Percentiles rank a stretch among this genome's conserved stretches.
phyloP scores from a whole-genome alignment of 257 asterid species.

The Solanum chmielewskii region DNA sequence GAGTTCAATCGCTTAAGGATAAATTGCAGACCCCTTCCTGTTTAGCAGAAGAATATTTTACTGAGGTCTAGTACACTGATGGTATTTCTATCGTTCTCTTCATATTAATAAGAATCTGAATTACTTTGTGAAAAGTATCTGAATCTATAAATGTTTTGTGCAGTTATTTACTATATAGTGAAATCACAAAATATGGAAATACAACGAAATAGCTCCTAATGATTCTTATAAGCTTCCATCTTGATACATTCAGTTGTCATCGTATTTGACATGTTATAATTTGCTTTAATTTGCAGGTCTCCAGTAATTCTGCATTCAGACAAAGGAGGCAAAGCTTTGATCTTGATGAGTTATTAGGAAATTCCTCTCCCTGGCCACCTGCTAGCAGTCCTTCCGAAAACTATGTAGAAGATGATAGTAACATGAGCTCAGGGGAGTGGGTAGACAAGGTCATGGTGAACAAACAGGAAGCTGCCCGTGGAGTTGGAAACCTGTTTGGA shows the following conservation, averaged over 20 bases:
- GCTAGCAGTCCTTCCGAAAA: constrained; percentile 36
- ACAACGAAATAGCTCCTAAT: not conserved
- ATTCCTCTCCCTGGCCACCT: constrained; percentile 88
- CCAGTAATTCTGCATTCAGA: constrained; percentile 32
- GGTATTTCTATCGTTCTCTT: not conserved
- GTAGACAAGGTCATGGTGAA: constrained; percentile 97
- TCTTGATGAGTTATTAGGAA: constrained; percentile 61
- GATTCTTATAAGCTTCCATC: not conserved
- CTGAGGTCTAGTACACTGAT: not conserved
- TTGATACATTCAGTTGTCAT: not conserved
- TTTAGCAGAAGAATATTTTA: not conserved
- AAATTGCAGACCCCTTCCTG: not conserved
- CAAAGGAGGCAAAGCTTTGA: constrained; percentile 62
- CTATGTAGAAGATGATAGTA: constrained; percentile 49
- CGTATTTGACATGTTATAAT: not conserved
- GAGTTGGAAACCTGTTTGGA: constrained; percentile 19
- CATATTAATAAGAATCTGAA: not conserved
- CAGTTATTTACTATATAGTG: not conserved
- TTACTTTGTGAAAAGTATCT: not conserved
- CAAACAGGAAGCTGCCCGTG: constrained; percentile 47
- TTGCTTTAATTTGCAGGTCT: constrained; percentile 26
- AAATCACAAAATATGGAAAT: not conserved
- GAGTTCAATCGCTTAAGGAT: not conserved
- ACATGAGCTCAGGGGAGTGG: constrained; percentile 73
- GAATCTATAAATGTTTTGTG: not conserved